Evolutionary conservation across 2,329 filamentous ascomycete genomes (phyloP), one percentile per base, ranked within the genome.

Genomic region (Aspergillus niger): DNA sequence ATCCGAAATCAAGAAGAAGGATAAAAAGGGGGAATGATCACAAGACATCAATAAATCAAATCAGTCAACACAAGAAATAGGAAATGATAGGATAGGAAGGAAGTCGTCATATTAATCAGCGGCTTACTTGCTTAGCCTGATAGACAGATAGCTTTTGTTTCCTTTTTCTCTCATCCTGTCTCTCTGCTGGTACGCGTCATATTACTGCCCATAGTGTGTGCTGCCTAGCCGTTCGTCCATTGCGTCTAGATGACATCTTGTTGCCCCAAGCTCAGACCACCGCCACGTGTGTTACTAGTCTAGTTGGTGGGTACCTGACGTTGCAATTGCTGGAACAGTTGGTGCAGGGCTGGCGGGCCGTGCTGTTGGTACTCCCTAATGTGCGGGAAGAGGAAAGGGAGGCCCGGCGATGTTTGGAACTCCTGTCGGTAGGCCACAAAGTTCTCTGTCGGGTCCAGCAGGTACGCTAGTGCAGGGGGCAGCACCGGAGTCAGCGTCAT

Each of bases 331-430:
- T 68, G 67, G n/a, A 74, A 67, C 44, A 76, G 57, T 15, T 69
- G 65, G 24, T 71, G 69, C 43, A 76, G 63, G 15, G 61, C 68
- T 2, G 59, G 22, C 48, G 70, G 66, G 15, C 74, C 74, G 15
- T 66, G 59, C 50, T 70, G 65, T 39, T 69, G 69, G 51, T 68
- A 73, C 30, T 78, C 75, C 15, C 67, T 65, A 53, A 76, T 59
- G 65, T 79, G 76, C 2, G 76, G 76, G 5, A 72, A 43, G 3
- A 79, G 68, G 59, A 77, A 79, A 1, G 77, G 77, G 22, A 78
- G 70, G 3, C 76, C 77, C 0, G 75, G 75, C 6, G 65, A 62
- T 11, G 64, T 58, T 24, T 63, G 55, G 65, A 75, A 76, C 17
- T 70, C 66, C 30, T 72, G 67, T 32, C 75, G 74, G 60, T 79